phyloP scores from a whole-genome alignment of 2,329 filamentous ascomycete genomes.

The Verticillium alfalfae region DNA sequence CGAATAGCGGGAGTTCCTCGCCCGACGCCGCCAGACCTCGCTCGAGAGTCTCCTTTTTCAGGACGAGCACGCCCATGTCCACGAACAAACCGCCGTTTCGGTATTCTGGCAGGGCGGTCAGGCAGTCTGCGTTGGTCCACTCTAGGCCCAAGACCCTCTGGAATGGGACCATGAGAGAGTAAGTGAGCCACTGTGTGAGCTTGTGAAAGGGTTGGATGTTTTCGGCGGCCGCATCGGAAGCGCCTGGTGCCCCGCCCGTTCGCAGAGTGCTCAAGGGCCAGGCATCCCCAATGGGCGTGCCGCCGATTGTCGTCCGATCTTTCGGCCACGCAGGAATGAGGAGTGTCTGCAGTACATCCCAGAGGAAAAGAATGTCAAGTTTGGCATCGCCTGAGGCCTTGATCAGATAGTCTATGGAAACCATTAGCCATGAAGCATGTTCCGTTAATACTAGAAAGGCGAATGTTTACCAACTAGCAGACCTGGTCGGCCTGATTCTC shows the following conservation, averaged over 20 bases:
- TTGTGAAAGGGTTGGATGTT: constrained; percentile 85
- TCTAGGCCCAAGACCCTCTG: constrained; percentile 72
- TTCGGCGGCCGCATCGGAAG: constrained; percentile 12
- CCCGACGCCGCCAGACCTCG: constrained; percentile 58
- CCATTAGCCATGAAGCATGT: not conserved
- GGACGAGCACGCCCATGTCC: constrained; percentile 71
- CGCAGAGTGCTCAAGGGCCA: constrained; percentile 34
- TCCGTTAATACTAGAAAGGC: not conserved
- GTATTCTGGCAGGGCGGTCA: constrained; percentile 88
- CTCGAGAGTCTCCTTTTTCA: constrained; percentile 65
- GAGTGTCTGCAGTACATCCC: constrained; percentile 34
- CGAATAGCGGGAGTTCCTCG: constrained; percentile 52
- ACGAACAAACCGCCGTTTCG: constrained; percentile 87
- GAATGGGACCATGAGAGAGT: constrained; percentile 92
- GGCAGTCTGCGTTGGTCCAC: constrained; percentile 73
- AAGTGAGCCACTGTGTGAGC: constrained; percentile 89
- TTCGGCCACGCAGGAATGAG: constrained; percentile 44
- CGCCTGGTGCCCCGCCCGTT: not conserved
- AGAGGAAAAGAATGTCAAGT: constrained; percentile 32
- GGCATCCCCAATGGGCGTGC: constrained; percentile 40
- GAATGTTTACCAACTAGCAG: constrained; percentile 35
- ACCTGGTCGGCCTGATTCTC: constrained; percentile 35
- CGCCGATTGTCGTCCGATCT: constrained; percentile 42
- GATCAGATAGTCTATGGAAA: constrained; percentile 30
- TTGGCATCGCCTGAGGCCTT: constrained; percentile 16